Conservation (phyloP, 257 asterid genomes). For the Nicotiana undulata region DNA sequence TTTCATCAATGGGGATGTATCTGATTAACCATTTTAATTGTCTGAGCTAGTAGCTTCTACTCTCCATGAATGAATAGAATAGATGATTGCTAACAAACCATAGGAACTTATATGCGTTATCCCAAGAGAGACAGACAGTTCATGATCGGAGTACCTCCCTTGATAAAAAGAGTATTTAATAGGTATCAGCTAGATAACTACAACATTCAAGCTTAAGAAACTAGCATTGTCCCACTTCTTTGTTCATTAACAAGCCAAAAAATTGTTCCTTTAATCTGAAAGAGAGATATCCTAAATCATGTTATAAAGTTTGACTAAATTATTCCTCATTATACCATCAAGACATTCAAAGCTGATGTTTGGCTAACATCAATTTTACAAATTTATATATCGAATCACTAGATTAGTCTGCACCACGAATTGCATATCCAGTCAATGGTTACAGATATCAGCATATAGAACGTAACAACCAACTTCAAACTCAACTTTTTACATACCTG, state of each 20-base stretch:
- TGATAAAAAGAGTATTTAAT: not conserved
- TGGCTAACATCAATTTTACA: not conserved
- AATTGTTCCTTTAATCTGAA: not conserved
- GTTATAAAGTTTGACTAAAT: not conserved
- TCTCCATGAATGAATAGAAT: not conserved
- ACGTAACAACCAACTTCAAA: not conserved
- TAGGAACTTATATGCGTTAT: not conserved
- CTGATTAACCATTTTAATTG: not conserved
- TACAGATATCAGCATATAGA: not conserved
- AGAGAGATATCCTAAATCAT: not conserved
- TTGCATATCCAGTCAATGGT: not conserved
- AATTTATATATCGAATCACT: not conserved
- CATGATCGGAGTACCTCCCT: not conserved
- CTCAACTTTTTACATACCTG: constrained; percentile 35
- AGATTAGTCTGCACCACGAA: not conserved
- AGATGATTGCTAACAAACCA: not conserved
- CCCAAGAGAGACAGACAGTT: not conserved
- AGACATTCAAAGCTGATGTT: not conserved
- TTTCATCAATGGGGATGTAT: not conserved
- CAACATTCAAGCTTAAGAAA: not conserved
- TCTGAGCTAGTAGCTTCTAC: not conserved
- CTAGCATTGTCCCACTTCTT: not conserved
- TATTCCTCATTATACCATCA: not conserved
- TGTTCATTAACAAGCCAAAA: not conserved
- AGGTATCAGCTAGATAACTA: not conserved